Conservation (phyloP, 176 grass and related monocot genomes). For the Thalia dealbata region DNA sequence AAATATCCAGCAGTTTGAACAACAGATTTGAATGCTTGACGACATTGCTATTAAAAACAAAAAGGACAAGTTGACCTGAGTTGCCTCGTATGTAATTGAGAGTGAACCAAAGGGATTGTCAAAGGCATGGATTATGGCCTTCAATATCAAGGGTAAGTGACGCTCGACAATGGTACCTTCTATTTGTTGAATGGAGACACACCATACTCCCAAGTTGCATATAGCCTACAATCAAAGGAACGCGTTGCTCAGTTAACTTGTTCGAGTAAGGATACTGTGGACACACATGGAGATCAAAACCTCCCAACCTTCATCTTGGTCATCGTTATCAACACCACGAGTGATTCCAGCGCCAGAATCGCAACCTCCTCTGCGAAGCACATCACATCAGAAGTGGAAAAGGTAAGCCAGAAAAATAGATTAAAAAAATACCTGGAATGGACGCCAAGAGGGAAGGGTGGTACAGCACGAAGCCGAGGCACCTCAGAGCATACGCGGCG, state of each 20-base stretch:
- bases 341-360: slow-evolving; percentile 35
- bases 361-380: slow-evolving; percentile 31
- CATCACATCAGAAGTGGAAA: neutral
- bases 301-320: slow-evolving; percentile 55
- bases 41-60: slow-evolving; percentile 2
- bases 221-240: slow-evolving; percentile 30
- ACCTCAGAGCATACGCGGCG: slow-evolving; percentile 50
- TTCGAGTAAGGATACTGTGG: neutral
- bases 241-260: neutral
- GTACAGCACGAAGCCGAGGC: slow-evolving; percentile 75
- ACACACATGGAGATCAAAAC: neutral
- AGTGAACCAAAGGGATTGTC: slow-evolving; percentile 85
- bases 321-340: slow-evolving; percentile 51
- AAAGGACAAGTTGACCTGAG: slow-evolving; percentile 38
- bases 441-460: slow-evolving; percentile 51
- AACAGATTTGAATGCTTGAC: neutral
- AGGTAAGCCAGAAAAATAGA: neutral
- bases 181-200: slow-evolving; percentile 66
- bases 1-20: no score
- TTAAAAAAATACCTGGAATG: slow-evolving; percentile 37
- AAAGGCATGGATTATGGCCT: slow-evolving; percentile 49
- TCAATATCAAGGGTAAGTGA: slow-evolving; percentile 24
- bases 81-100: slow-evolving; percentile 71
- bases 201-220: slow-evolving; percentile 84
- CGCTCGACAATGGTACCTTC: slow-evolving; percentile 31